Evolutionary conservation across 371 early-diverging fungal genomes (phyloP), one percentile per base, ranked within the genome.

Genomic region (Apophysomyces elegans): DNA sequence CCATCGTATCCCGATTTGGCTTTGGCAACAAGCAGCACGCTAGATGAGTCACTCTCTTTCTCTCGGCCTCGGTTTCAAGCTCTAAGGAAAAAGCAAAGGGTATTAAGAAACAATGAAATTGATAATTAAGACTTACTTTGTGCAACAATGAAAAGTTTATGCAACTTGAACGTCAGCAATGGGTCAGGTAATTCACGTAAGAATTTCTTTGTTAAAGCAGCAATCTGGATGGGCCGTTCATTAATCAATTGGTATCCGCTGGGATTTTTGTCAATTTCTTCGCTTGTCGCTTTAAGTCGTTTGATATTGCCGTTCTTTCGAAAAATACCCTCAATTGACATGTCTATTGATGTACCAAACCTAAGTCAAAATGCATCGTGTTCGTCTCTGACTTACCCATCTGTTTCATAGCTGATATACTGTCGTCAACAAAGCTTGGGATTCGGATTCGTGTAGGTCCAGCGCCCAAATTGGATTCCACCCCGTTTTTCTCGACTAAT

Each of bases 271-370:
- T 97, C 96, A 13, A 88, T 86, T 0, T 87, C 80, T 32, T 96
- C 97, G 11, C 86, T 81, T 44, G 95, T 63, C 35, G 91, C 92
- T 61, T 93, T 94, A 57, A 97, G 80, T 44, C 91, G 76, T 63
- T 93, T 83, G 68, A 97, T 96, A 70, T 97, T 97, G 9, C 99
- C 99, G 71, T 95, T 97, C 76, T 96, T 97, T 63, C 99, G 88
- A 84, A 98, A 98, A 9, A 97, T 91, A 8, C 99, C 99, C 74
- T 97, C 97, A 4, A 93, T 88, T 0, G 90, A 84, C 82, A 97
- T 83, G 70, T 95, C 75, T 69, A 65, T 32, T 3, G 41, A 21
- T 5, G 45, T 60, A 61, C 37, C 37, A 58, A 36, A 36, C 56
- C 35, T 21, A 21, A 58, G 36, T 56, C 35, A 35, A 46, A 43